A percentile compares a stretch with the other conserved stretches of the same genome.
These are phyloP conservation scores for Claviceps purpurea DNA, from an alignment of 2,329 filamentous ascomycete species.

Conservation along the genomic window DNA sequence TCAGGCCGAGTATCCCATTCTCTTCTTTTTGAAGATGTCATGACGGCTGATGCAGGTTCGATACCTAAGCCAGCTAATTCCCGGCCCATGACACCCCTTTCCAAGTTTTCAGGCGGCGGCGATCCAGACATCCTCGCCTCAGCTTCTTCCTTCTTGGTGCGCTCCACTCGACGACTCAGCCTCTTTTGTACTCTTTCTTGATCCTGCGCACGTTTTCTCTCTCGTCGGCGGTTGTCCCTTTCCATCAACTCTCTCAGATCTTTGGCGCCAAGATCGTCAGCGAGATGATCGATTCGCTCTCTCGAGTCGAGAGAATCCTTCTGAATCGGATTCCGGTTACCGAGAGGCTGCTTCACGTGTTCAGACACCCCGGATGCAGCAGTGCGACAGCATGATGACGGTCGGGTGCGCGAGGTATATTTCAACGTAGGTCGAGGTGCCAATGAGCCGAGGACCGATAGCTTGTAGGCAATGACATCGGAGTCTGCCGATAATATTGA, in stretches of 20 bases:
- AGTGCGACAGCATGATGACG: slow-evolving; percentile 29
- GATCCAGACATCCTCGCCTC: slow-evolving; percentile 38
- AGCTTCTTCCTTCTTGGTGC: slow-evolving; percentile 45
- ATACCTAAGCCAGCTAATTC: slow-evolving; percentile 43
- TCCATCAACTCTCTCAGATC: slow-evolving; percentile 84
- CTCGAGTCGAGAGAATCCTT: slow-evolving; percentile 48
- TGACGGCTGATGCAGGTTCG: slow-evolving; percentile 38
- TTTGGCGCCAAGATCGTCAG: slow-evolving; percentile 72
- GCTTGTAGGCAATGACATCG: slow-evolving; percentile 60
- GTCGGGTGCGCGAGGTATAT: slow-evolving; percentile 53
- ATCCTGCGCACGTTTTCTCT: slow-evolving; percentile 58
- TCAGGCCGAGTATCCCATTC: slow-evolving; percentile 11
- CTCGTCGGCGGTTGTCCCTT: slow-evolving; percentile 65
- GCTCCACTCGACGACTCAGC: slow-evolving; percentile 53
- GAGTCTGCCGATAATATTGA: slow-evolving; percentile 65
- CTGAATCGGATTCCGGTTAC: slow-evolving; percentile 38
- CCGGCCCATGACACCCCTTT: slow-evolving; percentile 46
- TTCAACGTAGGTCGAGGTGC: slow-evolving; percentile 75
- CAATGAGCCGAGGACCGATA: slow-evolving; percentile 69
- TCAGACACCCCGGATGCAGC: slow-evolving; percentile 33
- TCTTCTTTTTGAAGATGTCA: slow-evolving; percentile 42
- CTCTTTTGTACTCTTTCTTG: slow-evolving; percentile 52
- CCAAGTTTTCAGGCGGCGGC: slow-evolving; percentile 41
- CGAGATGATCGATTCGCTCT: slow-evolving; percentile 56
- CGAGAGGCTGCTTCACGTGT: slow-evolving; percentile 38